Conservation (phyloP, 192 early-diverging fungal species). For the Chytriomyces hyalinus region DNA sequence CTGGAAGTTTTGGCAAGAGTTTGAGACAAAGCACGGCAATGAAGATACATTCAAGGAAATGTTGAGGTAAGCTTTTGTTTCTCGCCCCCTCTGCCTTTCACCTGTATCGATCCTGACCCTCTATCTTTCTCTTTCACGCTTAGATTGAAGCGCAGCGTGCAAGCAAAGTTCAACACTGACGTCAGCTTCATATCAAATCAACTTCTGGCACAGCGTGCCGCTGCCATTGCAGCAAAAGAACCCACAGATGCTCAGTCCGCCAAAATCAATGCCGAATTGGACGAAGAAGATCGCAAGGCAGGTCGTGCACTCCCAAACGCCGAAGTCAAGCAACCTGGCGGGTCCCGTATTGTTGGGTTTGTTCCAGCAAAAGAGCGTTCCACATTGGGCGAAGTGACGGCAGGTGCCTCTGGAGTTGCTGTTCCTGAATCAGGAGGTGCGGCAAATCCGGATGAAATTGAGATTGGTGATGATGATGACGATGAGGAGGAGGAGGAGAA, state of each 20-base stretch:
- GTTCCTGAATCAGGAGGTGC: slow-evolving; percentile 23
- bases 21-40: slow-evolving; percentile 96
- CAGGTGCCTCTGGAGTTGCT: neutral
- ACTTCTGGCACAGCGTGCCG: slow-evolving; percentile 50
- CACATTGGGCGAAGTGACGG: slow-evolving; percentile 35
- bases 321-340: slow-evolving; percentile 30
- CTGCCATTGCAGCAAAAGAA: slow-evolving; percentile 10
- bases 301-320: slow-evolving; percentile 37
- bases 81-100: neutral
- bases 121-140: neutral
- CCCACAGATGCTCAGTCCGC: slow-evolving; percentile 33
- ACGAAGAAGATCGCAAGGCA: slow-evolving; percentile 54
- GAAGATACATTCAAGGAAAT: slow-evolving; percentile 99
- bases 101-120: neutral
- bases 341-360: slow-evolving; percentile 56
- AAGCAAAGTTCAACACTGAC: slow-evolving; percentile 85
- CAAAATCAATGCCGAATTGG: slow-evolving; percentile 38
- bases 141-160: slow-evolving; percentile 84
- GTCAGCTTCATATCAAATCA: slow-evolving; percentile 67
- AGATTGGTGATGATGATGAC: slow-evolving; percentile 62
- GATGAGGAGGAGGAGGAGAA: slow-evolving; percentile 36
- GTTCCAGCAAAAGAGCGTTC: slow-evolving; percentile 53
- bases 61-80: slow-evolving; percentile 64
- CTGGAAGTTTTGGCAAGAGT: slow-evolving; percentile 94
- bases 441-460: slow-evolving; percentile 74